Evolutionary conservation across 169 alveolate species (phyloP).

Genomic region (Perkinsus marinus): DNA sequence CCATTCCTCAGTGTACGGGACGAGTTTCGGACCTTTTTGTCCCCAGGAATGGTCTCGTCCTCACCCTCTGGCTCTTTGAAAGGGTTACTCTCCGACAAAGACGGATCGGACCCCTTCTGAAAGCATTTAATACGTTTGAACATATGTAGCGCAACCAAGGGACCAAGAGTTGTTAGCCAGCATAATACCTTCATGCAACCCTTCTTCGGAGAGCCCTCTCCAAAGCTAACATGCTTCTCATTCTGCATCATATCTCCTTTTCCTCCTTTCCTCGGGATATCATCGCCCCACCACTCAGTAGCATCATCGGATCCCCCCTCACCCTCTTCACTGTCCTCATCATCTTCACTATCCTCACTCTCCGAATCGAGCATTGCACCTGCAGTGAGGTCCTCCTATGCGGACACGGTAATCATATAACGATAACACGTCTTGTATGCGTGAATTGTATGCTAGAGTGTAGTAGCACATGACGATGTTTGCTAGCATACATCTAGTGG

Average conservation of each 20-base stretch:
- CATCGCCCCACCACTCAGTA: not conserved
- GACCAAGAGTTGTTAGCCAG: too few relatives aligned
- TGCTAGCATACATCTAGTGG: too few relatives aligned
- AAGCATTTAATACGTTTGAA: not conserved
- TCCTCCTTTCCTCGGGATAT: not conserved
- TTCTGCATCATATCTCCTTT: not conserved
- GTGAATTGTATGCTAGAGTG: too few relatives aligned
- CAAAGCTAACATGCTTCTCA: not conserved
- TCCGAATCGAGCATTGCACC: not conserved
- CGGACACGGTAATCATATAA: too few relatives aligned
- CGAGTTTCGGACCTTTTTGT: not conserved
- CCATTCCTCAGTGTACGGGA: not conserved
- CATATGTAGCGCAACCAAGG: too few relatives aligned
- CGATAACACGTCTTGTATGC: too few relatives aligned
- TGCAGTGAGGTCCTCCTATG: too few relatives aligned
- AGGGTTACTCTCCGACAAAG: not conserved
- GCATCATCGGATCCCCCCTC: not conserved
- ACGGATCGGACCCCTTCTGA: not conserved
- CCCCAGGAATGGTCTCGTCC: not conserved
- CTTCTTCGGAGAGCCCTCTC: not conserved
- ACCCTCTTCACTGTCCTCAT: not conserved
- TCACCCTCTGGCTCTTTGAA: not conserved
- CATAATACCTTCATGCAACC: not conserved
- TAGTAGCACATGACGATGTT: too few relatives aligned
- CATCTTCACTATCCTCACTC: not conserved